phyloP scores from a whole-genome alignment of 306 rosid species.

The Vigna radiata region DNA sequence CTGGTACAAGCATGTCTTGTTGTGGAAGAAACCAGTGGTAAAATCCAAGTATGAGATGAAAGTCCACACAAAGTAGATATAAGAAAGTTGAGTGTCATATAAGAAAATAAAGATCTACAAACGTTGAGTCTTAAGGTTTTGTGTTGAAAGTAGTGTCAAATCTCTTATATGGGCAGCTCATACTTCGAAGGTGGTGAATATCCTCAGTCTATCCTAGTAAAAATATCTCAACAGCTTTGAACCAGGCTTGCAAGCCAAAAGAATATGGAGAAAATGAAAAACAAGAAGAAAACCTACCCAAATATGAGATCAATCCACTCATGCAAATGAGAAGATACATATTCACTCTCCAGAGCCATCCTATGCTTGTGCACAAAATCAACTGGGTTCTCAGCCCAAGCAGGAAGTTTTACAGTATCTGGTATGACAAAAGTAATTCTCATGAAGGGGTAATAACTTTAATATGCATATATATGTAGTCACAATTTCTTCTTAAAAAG shows the following conservation, averaged over 20 bases:
- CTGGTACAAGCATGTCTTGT: no score
- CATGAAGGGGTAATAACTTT: slow-evolving; percentile 45
- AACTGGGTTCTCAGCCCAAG: slow-evolving; percentile 92
- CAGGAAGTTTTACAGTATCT: slow-evolving; percentile 89
- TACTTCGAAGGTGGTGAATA: no score
- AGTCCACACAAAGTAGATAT: no score
- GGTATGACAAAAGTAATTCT: slow-evolving; percentile 42
- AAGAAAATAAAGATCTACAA: no score
- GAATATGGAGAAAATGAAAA: slow-evolving; percentile 11
- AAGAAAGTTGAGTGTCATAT: no score
- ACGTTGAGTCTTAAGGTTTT: no score
- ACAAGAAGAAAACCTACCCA: slow-evolving; percentile 63
- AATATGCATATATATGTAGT: slow-evolving; percentile 27
- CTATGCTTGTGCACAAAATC: slow-evolving; percentile 97
- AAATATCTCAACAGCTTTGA: background rate
- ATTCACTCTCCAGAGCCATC: slow-evolving; percentile 97
- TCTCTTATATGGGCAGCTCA: no score
- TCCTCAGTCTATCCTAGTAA: no score
- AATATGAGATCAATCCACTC: slow-evolving; percentile 99
- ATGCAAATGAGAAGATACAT: slow-evolving; percentile 90
- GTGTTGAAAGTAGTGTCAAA: no score
- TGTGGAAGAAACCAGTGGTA: no score
- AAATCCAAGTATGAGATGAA: no score
- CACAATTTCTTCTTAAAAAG: slow-evolving; percentile 25
- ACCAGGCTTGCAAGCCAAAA: slow-evolving; percentile 21